Evolutionary conservation across 495 filamentous ascomycete species (phyloP), one percentile per base, ranked within the genome.

Genomic region (Lindgomyces ingoldianus): DNA sequence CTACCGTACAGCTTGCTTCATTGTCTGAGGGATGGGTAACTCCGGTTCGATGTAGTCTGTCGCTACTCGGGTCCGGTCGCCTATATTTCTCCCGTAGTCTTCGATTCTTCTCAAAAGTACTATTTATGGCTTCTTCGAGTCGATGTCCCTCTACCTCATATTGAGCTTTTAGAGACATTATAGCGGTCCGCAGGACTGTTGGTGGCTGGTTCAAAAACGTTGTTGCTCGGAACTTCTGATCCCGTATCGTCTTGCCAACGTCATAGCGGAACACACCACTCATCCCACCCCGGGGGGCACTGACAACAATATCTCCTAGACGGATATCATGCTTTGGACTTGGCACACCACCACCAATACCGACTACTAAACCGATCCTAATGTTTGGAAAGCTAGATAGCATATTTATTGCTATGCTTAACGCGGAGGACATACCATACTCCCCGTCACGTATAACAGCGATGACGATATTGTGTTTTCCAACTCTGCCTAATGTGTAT

Each of bases 291-390:
- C 16, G n/a, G 11, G 25, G 25, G n/a, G 11, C 19, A 16, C 49
- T 30, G 4, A 53, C 25, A 18, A 53, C 49, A 18, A 53, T 27
- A 30, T 53, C 49, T 53, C 49, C 49, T 4, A 53, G 49, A 4
- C 49, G 49, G 10, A 53, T 6, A 26, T 53, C 49, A 46, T 46
- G n/a, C n/a, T 16, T 24, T 16, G 24, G 49, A 8, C 2, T 53
- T 27, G 49, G 49, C 10, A 26, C 25, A 4, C 2, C 49, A 16
- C 49, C 49, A 8, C 49, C 49, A 25, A 53, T 53, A 12, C 49
- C 49, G 12, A 53, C 49, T 27, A 53, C 33, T 11, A 53, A 27
- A 29, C 49, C 21, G 14, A 53, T 29, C 49, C 49, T 25, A 11
- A 53, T 27, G 14, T 27, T 29, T 30, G 22, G 49, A 26, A 29